Evolutionary conservation across 441 rosid species (phyloP), one percentile per base, ranked within the genome.

Genomic region (Gossypium schwendimanii): DNA sequence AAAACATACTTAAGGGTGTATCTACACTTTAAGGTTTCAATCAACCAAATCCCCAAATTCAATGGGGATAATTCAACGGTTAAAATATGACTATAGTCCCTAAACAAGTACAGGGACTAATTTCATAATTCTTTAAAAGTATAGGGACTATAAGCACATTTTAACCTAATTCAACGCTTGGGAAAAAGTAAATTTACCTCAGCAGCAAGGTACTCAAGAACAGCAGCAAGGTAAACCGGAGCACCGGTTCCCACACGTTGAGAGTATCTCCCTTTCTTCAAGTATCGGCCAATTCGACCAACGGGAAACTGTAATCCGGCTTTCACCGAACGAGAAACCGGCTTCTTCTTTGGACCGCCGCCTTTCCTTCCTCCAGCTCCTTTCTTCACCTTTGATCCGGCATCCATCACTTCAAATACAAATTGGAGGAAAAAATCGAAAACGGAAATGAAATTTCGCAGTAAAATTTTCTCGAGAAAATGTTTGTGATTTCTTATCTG

Each of bases 251-350:
- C 93, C 0, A 78, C 76, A 0, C 89, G 78, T 62, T 83, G 73
- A 4, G 90, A 68, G 33, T 88, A 88, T 0, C 90, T 85, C 0
- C 91, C 89, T 65, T 85, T 84, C 83, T 85, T 87, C 78, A 87
- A 75, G 70, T 80, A 87, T 45, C 91, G 78, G 5, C 91, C 91
- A 75, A 87, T 85, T 70, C 91, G 81, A 24, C 91, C 87, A 4
- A 87, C 91, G 0, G 91, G 91, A 36, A 87, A 87, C 77, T 87
- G 92, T 4, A 88, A 84, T 0, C 90, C 90, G 5, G 92, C 90
- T 63, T 81, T 86, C 0, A 75, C 76, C 0, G 92, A 87, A 57
- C 88, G 83, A 14, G 89, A 78, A 1, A 85, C 87, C 0, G 89
- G 78, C 60, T 87, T 85, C 87, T 87, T 87, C 89, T 82, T 87